These are phyloP conservation scores for Penicillium manginii DNA, from an alignment of 495 filamentous ascomycete species.

Conservation along the genomic window DNA sequence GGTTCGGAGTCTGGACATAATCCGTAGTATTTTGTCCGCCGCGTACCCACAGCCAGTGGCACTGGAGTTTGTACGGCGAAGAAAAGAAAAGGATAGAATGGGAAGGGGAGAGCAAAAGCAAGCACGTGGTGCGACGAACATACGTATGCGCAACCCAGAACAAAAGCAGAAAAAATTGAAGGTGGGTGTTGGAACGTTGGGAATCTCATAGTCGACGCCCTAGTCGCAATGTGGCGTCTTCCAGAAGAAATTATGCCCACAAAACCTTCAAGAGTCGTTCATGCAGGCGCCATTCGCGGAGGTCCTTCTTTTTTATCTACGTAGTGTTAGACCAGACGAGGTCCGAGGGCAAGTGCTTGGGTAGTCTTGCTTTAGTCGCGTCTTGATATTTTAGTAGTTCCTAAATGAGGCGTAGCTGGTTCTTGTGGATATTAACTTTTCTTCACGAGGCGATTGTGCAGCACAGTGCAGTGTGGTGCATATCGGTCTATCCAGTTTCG, in stretches of 20 bases:
- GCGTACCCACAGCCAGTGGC: no score
- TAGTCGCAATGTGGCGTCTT: slow-evolving; percentile 2
- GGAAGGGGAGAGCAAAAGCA: no score
- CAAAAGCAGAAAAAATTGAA: neutral
- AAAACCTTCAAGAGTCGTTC: neutral
- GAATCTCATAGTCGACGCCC: neutral
- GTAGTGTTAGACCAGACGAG: neutral
- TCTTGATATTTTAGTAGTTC: neutral
- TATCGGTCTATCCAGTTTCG: neutral
- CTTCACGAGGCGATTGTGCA: neutral
- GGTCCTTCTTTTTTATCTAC: neutral
- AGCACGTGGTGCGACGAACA: neutral
- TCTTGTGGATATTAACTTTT: neutral
- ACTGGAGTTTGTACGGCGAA: no score
- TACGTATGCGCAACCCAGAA: neutral
- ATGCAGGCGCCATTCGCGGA: neutral
- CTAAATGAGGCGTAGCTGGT: neutral
- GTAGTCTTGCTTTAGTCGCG: neutral
- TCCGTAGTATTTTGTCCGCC: neutral
- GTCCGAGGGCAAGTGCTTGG: no score
- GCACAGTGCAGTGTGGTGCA: neutral
- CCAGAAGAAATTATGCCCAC: slow-evolving; percentile 2
- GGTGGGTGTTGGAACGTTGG: neutral
- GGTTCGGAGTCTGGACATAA: neutral
- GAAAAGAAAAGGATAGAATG: no score